Base-by-base conservation (phyloP, 176 grass and related monocot genomes). In the Hyparrhenia diplandra region DNA sequence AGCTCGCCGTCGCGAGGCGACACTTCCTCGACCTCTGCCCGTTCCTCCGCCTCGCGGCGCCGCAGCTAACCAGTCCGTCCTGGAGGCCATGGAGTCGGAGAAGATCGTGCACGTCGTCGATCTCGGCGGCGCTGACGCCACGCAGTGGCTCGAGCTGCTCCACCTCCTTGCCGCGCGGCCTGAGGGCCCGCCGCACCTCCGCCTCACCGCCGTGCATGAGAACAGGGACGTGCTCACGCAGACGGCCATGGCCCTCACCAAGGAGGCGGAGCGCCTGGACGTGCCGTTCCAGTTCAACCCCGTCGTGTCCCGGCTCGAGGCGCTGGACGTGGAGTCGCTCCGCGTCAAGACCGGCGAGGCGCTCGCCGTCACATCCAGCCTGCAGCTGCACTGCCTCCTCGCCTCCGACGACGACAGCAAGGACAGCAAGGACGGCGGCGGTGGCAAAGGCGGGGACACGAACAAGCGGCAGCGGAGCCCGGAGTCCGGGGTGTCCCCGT, bases 281-380 rank as follows among this genome's bases (percentile, higher is more conserved):
- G 78, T 99, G 16, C 97, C 97, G 0, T 99, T 99, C 89, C 97
- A 99, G 76, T 99, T 99, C 87, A 90, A 90, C 82, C 79, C 13
- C n/a, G 74, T 99, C 14, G 76, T 88, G 1, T 76, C 69, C 55
- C 86, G 82, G 4, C 30, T 99, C 0, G 87, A 93, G 14, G 49
- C 84, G 10, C 88, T 99, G 6, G 87, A 95, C 82, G 67, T 90
- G 2, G 93, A 93, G 40, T 86, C 81, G 52, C 86, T 99, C 73
- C 89, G 91, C 67, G 87, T 96, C 1, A 99, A 99, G 73, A 95
- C 93, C 4, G 97, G 97, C 42, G 93, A 99, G 73, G 97, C 97
- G 14, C 57, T 99, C 20, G 97, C 93, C 64, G 52, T 99, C 67
- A 96, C 76, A 13, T 99, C 85, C 17, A 86, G 83, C 67, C 89